Base-by-base conservation (phyloP, 495 filamentous ascomycete genomes). In the Tuber microsphaerosporum region DNA sequence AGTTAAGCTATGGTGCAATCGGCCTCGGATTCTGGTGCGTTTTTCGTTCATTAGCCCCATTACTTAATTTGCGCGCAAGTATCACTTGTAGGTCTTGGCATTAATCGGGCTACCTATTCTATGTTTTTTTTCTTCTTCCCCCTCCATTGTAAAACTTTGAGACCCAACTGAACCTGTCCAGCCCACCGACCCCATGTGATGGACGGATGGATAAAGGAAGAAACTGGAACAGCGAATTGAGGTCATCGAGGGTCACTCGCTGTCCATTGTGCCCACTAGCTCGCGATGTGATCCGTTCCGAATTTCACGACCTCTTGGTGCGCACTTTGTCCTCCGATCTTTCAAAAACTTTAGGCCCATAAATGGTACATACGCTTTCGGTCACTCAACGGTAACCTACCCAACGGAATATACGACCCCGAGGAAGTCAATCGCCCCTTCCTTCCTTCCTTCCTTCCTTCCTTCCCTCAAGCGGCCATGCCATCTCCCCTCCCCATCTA, bases 61-160 rank as follows among this genome's bases (percentile, higher is more conserved):
- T 43, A 43, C 42, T 43, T 12, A 43, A 43, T 43, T 43, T 43
- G 42, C 42, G 42, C 42, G 42, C 42, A 43, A 43, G 42, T 56
- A 56, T n/a, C 12, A n/a, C 48, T n/a, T 56, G 22, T 48, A 65
- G 56, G 26, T 65, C 56, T 65, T 65, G 56, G 56, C 56, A 65
- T 65, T 65, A 65, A 65, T 65, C 14, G 56, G 31, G 56, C 26
- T 65, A 65, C 56, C 26, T 65, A 26, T 31, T 31, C 56, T 65
- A 9, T 7, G 1, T 65, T 31, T 65, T 31, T 65, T 17, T 46
- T 46, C 16, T 46, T n/a, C n/a, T n/a, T n/a, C n/a, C n/a, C n/a
- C 31, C 4, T 5, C 12, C n/a, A 14, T 31, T 31, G n/a, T 65
- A 17, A 65, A 31, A 31, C 39, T 3, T 65, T 31, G 56, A 65